Conservation (phyloP, 345 rosid genomes). For the Eucalyptus polybractea region DNA sequence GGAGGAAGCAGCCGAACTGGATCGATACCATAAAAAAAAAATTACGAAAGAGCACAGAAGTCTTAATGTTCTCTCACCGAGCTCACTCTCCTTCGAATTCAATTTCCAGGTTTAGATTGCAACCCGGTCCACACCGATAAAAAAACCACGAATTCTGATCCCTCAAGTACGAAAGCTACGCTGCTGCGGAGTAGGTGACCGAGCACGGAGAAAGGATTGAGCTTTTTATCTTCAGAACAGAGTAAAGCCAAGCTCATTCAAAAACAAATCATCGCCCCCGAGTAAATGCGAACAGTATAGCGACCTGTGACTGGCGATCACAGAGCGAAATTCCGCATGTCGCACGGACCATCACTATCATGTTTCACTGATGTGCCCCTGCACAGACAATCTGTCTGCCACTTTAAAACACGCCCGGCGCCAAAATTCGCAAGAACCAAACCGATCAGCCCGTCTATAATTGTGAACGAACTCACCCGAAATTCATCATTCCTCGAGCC, state of each 20-base stretch:
- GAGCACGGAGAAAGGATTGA: background rate
- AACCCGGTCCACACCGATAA: background rate
- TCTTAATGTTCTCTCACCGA: background rate
- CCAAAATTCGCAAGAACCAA: background rate
- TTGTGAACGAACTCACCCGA: background rate
- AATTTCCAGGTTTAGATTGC: background rate
- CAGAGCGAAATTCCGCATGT: constrained; percentile 3
- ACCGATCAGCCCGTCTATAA: background rate
- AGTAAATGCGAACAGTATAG: background rate
- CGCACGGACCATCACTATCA: background rate
- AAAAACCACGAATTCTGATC: background rate
- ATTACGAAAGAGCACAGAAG: background rate
- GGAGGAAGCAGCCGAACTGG: background rate
- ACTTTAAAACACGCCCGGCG: background rate
- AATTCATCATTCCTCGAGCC: background rate
- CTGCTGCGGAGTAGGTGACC: background rate
- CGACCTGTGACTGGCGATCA: background rate
- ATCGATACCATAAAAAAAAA: background rate
- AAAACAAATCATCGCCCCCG: background rate
- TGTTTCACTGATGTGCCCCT: background rate
- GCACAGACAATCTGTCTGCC: background rate
- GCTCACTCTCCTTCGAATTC: background rate
- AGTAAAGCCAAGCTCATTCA: background rate
- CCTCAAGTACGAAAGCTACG: background rate
- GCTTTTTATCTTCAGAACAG: background rate